Conservation (phyloP, 73 alveolate genomes). For the Durusdinium trenchii region DNA sequence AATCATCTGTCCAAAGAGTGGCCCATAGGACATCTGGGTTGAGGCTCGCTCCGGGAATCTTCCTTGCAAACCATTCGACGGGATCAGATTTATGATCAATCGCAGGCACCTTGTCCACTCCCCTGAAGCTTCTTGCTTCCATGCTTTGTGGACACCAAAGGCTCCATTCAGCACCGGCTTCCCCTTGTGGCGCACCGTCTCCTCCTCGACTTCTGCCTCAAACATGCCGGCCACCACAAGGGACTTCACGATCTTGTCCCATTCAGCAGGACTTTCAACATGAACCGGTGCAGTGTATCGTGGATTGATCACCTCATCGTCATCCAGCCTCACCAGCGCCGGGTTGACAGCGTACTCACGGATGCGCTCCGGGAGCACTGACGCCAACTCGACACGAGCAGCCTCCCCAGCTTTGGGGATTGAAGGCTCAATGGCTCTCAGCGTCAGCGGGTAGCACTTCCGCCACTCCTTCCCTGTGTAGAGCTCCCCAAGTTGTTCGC, state of each 20-base stretch:
- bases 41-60: neutral
- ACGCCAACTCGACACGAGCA: neutral
- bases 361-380: neutral
- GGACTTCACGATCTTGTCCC: neutral
- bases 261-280: neutral
- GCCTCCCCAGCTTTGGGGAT: neutral
- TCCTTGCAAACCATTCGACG: neutral
- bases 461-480: neutral
- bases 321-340: neutral
- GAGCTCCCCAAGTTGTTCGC: neutral
- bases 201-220: slow-evolving; percentile 11
- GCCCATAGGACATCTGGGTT: neutral
- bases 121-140: neutral
- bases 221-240: slow-evolving; percentile 25
- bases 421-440: slow-evolving; percentile 2
- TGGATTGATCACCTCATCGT: neutral
- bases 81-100: slow-evolving; percentile 9
- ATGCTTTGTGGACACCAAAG: slow-evolving; percentile 20
- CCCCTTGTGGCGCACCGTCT: neutral
- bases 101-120: neutral
- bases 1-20: neutral
- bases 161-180: neutral
- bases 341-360: neutral
- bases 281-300: neutral
- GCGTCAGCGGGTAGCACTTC: slow-evolving; percentile 24